Evolutionary conservation across 805 yeast genomes (phyloP).

Genomic region (Clavispora carvajalis): DNA sequence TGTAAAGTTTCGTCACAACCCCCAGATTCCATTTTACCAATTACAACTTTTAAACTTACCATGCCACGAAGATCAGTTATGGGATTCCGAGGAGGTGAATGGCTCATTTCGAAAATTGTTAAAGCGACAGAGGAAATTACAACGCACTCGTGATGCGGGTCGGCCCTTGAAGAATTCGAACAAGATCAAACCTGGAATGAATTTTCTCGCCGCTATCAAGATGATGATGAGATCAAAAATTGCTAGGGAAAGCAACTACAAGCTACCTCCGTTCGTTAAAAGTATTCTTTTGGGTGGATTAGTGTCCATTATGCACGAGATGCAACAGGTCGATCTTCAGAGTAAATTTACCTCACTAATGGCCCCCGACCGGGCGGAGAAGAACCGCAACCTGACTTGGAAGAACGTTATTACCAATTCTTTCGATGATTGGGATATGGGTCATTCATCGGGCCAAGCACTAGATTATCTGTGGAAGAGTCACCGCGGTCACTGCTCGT

Average conservation of each 20-base stretch:
- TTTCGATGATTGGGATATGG: conserved; percentile 57
- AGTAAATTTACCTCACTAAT: conserved; percentile 35
- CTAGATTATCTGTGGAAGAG: neutral
- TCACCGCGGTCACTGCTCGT: conserved; percentile 42
- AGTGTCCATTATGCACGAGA: conserved; percentile 60
- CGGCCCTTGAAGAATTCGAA: conserved; percentile 5
- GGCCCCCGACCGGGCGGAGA: conserved; percentile 11
- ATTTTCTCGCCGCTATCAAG: conserved; percentile 14
- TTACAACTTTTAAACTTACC: conserved; percentile 37
- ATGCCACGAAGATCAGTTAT: conserved; percentile 35
- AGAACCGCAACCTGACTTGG: conserved; percentile 43
- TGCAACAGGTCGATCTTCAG: conserved; percentile 69
- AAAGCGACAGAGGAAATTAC: conserved; percentile 27
- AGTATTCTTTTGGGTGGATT: conserved; percentile 64
- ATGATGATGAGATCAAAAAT: conserved; percentile 7
- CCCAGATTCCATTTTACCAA: conserved; percentile 34
- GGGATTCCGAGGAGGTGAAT: conserved; percentile 35
- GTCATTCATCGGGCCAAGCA: conserved; percentile 6
- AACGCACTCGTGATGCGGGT: conserved; percentile 4
- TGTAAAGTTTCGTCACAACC: conserved; percentile 70
- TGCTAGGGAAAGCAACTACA: conserved; percentile 9
- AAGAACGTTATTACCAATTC: conserved; percentile 65
- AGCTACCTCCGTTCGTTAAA: conserved; percentile 50
- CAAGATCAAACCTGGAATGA: conserved; percentile 9
- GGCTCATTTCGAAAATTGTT: conserved; percentile 36